A percentile compares a stretch with the other conserved stretches of the same genome.
Conservation (phyloP, 169 alveolate species). For the Babesia ovata region DNA sequence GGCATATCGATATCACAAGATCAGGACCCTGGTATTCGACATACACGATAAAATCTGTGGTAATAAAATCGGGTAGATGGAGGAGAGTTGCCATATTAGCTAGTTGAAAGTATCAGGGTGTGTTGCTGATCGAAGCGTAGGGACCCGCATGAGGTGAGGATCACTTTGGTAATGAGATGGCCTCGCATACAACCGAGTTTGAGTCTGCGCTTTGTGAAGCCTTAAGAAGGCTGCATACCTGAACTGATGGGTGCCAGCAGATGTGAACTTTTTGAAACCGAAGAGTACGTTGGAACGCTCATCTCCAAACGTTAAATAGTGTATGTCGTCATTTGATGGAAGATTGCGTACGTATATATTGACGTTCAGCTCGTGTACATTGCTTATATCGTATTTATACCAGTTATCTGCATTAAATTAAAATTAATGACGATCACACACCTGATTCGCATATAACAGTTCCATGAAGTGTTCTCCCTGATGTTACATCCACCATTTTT, state of each 20-base stretch:
- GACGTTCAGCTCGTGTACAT: slow-evolving; percentile 32
- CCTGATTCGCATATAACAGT: background rate
- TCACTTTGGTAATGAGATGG: slow-evolving; percentile 14
- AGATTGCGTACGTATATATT: slow-evolving; percentile 14
- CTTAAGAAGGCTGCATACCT: slow-evolving; percentile 16
- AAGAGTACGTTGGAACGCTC: slow-evolving; percentile 38
- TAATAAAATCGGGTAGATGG: background rate
- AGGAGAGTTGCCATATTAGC: background rate
- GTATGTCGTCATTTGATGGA: background rate
- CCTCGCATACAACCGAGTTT: slow-evolving; percentile 1
- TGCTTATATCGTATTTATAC: slow-evolving; percentile 10
- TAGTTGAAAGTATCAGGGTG: slow-evolving; percentile 10
- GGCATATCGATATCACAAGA: slow-evolving; percentile 11
- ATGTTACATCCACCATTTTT: slow-evolving; percentile 13
- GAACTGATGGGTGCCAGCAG: slow-evolving; percentile 26
- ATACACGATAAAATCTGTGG: background rate
- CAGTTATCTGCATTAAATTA: slow-evolving; percentile 1
- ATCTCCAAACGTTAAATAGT: slow-evolving; percentile 44
- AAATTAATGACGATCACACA: background rate
- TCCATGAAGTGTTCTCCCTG: background rate
- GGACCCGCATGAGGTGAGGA: slow-evolving; percentile 17
- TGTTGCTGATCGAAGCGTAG: slow-evolving; percentile 23
- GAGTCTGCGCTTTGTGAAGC: background rate
- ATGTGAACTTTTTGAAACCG: slow-evolving; percentile 58
- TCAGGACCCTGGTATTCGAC: background rate